Evolutionary conservation across 495 filamentous ascomycete genomes (phyloP), one percentile per base, ranked within the genome.

Genomic region (Penicillium cataractarum): DNA sequence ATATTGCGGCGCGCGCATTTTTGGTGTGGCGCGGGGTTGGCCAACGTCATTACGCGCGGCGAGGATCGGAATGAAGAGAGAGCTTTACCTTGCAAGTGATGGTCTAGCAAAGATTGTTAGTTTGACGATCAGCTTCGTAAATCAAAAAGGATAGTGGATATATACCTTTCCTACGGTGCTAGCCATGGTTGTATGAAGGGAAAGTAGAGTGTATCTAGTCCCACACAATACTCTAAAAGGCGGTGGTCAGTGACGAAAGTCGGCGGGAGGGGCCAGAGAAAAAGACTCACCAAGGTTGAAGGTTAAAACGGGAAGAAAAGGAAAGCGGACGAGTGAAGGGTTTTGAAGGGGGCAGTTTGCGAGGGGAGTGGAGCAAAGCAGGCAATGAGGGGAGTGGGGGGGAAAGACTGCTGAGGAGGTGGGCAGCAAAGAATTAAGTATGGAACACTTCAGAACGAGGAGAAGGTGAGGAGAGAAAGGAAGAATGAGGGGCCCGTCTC

Each of bases 1-100:
- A 19, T 49, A 1, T 39, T n/a, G 51, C 31, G 29, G 51, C 51
- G 51, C 21, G 51, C 17, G n/a, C n/a, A n/a, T n/a, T 54, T 2
- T 4, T 15, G 29, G 29, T 19, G 32, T 21, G 6, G 27, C 19
- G 40, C 21, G 59, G 62, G 51, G 57, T 55, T 52, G 63, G 58
- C 42, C 63, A 61, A 60, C 56, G 64, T 69, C 62, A 64, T 66
- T 37, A 27, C 42, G 33, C 49, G 55, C 52, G 46, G 61, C 35
- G 29, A n/a, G 54, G 42, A 44, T 59, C 37, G 35, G 50, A 27
- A 63, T 48, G 56, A 26, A 50, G 44, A 57, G 49, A 71, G 69
- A 31, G 59, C 64, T 21, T 70, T 76, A 85, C 89, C 82, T 90
- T 91, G 80, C 89, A 91, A 68, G 85, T 91, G 71, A 92, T 92